Evolutionary conservation across 495 filamentous ascomycete species (phyloP).

Genomic region (Xylaria bambusicola): DNA sequence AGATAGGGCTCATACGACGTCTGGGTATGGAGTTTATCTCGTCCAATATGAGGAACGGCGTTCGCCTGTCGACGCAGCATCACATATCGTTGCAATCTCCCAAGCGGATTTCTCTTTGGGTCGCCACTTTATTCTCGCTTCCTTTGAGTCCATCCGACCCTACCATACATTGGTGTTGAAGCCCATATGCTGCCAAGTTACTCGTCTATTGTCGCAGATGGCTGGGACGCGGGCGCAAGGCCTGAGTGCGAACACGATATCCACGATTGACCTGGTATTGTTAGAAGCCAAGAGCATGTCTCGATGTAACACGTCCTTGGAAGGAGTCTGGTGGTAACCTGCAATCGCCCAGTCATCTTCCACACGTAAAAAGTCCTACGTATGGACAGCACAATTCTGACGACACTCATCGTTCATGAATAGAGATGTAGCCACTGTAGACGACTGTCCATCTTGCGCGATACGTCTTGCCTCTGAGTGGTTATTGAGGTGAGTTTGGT

Average conservation of each 20-base stretch:
- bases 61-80: not conserved
- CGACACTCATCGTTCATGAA: conserved; percentile 58
- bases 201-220: conserved; percentile 50
- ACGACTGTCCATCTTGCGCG: conserved; percentile 37
- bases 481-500: no score
- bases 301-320: conserved; percentile 52
- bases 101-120: not conserved
- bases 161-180: conserved; percentile 58
- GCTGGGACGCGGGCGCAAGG: conserved; percentile 43
- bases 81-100: not conserved
- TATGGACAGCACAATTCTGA: conserved; percentile 56
- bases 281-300: conserved; percentile 17
- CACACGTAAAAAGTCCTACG: conserved; percentile 52
- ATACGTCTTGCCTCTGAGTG: no score
- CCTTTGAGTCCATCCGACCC: conserved; percentile 53
- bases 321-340: conserved; percentile 50
- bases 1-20: not conserved
- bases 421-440: conserved; percentile 57
- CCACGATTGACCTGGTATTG: conserved; percentile 38
- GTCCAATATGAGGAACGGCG: not conserved
- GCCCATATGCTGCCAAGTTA: conserved; percentile 50
- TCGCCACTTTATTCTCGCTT: conserved; percentile 30
- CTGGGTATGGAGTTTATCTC: not conserved
- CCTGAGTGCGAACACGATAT: conserved; percentile 51
- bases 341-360: conserved; percentile 49